Evolutionary conservation across 768 basidiomycete genomes (phyloP), one percentile per base, ranked within the genome.

Genomic region (Psilocybe sp.): DNA sequence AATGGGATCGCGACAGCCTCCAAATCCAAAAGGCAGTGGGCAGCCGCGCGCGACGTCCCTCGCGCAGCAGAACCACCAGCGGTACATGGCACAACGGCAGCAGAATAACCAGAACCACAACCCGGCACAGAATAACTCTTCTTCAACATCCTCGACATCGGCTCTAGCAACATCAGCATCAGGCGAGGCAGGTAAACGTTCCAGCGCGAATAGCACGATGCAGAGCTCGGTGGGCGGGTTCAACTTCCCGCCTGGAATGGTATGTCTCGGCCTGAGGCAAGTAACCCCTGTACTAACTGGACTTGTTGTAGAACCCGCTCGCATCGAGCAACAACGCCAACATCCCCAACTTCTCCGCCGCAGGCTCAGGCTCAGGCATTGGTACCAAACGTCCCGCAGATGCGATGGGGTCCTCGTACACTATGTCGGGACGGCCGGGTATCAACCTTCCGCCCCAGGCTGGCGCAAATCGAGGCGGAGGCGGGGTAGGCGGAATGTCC

Each of bases 191-290:
- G 54, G 46, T 4, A 19, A 37, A 10, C 44, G 50, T 18, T 44
- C 47, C 38, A 49, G 39, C 10, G 41, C 34, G 2, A 55, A 59
- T 49, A 63, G 63, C 33, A 57, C 68, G 11, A 32, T 60, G 14
- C 64, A 67, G 35, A 71, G 70, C 18, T 70, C 77, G 2, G 65
- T 72, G 50, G 79, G 79, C 20, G 78, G 77, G 1, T 82, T 77
- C 55, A 69, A 78, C 57, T 75, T 76, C 48, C 75, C 77, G 0
- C 63, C 73, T 43, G 76, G 73, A 18, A 62, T 71, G 64, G 80
- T 80, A 55, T 7, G 71, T 63, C 19, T 12, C 13, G 31, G 38
- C 47, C 8, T 40, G 35, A 38, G 10, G 15, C n/a, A n/a, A n/a
- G n/a, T n/a, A 44, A 45, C 4, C 34, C 5, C 15, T 19, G 8